Base-by-base conservation (phyloP, 306 rosid genomes). In the Alnus rubra region DNA sequence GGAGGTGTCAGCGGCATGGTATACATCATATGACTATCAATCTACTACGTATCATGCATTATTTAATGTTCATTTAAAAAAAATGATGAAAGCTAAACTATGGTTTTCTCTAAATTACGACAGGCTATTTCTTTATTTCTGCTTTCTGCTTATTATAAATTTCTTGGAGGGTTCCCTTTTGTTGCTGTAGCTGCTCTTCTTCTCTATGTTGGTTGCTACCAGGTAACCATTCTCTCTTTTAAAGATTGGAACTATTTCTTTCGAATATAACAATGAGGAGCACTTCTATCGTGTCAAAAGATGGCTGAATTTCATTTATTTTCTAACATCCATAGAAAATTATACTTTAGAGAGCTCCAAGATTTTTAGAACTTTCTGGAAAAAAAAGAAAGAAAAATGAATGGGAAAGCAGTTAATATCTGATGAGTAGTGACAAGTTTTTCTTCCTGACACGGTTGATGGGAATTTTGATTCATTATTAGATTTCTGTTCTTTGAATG, bases 151-250 rank as follows among this genome's bases (percentile, higher is more conserved):
- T 92, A 91, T 83, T 95, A 92, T 84, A 92, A 88, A 82, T 87
- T 95, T 88, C 98, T 95, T 16, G 92, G 96, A 72, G 98, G 86
- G 18, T 90, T 85, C 82, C 98, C 98, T 15, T 52, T 92, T 79
- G 81, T 95, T 64, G 97, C 95, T 68, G 98, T 94, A 63, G 98
- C 84, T 47, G 92, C 97, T 71, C 87, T 95, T 81, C 98, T 95
- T 84, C 97, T 95, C 74, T 95, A 92, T 75, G 98, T 95, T 53
- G 98, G 98, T 75, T 85, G 96, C 90, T 95, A 95, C 85, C 98
- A 95, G 98, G 98, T 95, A 87, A 75, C 19, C 8, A 23, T 48
- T 79, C 47, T 39, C 54, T 59, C 70, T 59, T 59, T 50, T 47
- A 73, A 74, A 56, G 47, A 37, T 76, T 78, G 71, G 54, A 14